These are phyloP conservation scores for Colletotrichum theobromicola DNA, from an alignment of 2,329 filamentous ascomycete species.

Conservation along the genomic window DNA sequence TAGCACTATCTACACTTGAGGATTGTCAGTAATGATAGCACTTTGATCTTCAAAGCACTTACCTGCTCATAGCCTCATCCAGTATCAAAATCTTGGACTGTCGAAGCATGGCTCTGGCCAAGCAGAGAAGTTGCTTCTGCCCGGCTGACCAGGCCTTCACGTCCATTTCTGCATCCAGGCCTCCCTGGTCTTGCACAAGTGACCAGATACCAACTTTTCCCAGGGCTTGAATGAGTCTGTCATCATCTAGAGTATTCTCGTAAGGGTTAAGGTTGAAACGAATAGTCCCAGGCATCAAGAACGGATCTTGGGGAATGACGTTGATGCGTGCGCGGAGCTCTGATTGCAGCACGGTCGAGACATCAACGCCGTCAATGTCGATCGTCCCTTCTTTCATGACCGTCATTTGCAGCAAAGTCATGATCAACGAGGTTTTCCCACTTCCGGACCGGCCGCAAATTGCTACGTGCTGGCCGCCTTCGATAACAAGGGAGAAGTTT, in stretches of 20 bases:
- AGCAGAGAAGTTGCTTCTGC: constrained; percentile 4
- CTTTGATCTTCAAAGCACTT: neutral
- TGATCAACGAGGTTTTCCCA: neutral
- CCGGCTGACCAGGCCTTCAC: neutral
- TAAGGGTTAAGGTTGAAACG: constrained; percentile 1
- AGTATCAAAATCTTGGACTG: neutral
- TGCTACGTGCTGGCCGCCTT: neutral
- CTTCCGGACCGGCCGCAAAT: constrained; percentile 8
- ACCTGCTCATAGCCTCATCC: constrained; percentile 11
- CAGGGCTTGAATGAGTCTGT: neutral
- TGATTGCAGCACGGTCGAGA: neutral
- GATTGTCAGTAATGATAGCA: neutral
- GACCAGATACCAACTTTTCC: neutral
- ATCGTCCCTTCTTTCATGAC: neutral
- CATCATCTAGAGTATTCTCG: neutral
- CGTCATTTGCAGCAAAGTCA: neutral
- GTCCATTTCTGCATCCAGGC: neutral
- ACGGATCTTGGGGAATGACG: neutral
- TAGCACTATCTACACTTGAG: constrained; percentile 25
- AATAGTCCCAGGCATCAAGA: neutral
- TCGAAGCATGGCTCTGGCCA: neutral
- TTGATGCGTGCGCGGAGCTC: neutral
- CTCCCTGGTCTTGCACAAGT: neutral
- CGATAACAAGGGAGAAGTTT: neutral
- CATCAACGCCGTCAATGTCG: neutral